Evolutionary conservation across 768 basidiomycete species (phyloP).

Genomic region (Strobilomyces confusus): DNA sequence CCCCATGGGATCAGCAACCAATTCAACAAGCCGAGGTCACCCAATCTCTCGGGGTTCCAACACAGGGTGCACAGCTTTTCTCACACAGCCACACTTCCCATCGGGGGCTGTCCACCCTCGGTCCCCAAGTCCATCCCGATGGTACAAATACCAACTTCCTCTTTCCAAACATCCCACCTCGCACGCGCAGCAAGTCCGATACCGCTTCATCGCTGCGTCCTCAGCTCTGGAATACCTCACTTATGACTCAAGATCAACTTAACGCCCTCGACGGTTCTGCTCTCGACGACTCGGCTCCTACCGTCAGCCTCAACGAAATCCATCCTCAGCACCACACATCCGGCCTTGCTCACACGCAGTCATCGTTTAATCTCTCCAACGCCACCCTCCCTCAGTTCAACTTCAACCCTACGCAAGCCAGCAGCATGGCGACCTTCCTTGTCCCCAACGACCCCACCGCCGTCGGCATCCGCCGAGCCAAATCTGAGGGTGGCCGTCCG

Average conservation of each 20-base stretch:
- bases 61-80: slow-evolving; percentile 28
- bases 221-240: slow-evolving; percentile 46
- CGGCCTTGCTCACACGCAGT: slow-evolving; percentile 22
- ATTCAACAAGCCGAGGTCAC: slow-evolving; percentile 32
- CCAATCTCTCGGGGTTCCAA: slow-evolving; percentile 28
- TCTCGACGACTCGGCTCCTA: slow-evolving; percentile 34
- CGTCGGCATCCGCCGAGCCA: slow-evolving; percentile 43
- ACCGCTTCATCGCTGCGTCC: slow-evolving; percentile 47
- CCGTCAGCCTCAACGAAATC: slow-evolving; percentile 30
- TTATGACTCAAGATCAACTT: slow-evolving; percentile 36
- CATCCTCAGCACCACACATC: slow-evolving; percentile 25
- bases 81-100: slow-evolving; percentile 34
- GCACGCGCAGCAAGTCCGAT: slow-evolving; percentile 59
- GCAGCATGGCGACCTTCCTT: slow-evolving; percentile 40
- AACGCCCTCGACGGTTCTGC: slow-evolving; percentile 34
- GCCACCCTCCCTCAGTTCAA: slow-evolving; percentile 30
- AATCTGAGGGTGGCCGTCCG: slow-evolving; percentile 44
- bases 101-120: slow-evolving; percentile 35
- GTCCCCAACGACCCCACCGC: slow-evolving; percentile 27
- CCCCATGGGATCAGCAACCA: slow-evolving; percentile 35
- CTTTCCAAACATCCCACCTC: slow-evolving; percentile 36
- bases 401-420: slow-evolving; percentile 30
- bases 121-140: slow-evolving; percentile 31
- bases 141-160: slow-evolving; percentile 37
- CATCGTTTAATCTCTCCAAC: slow-evolving; percentile 28